Percentiles rank a stretch among this genome's conserved stretches.
Conservation (phyloP, 495 filamentous ascomycete genomes). For the Penicillium maclennaniae region DNA sequence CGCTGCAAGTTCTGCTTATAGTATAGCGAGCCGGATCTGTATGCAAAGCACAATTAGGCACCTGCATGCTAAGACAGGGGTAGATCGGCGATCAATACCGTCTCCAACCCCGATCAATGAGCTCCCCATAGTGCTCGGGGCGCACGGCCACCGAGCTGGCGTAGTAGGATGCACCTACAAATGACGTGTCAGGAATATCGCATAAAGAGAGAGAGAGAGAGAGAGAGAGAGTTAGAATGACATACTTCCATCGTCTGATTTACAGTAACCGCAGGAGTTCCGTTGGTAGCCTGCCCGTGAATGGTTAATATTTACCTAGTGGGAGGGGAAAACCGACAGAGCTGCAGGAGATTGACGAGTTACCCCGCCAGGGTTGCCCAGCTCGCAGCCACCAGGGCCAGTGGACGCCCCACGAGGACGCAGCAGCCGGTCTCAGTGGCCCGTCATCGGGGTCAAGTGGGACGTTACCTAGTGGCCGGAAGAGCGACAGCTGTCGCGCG, state of each 20-base stretch:
- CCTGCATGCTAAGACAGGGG: background rate
- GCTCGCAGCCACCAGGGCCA: constrained; percentile 24
- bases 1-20: constrained; percentile 83
- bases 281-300: constrained; percentile 44
- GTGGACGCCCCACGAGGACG: constrained; percentile 41
- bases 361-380: constrained; percentile 7
- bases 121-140: constrained; percentile 69
- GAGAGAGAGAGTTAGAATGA: constrained; percentile 11
- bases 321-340: constrained; percentile 1
- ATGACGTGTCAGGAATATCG: constrained; percentile 20
- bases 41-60: constrained; percentile 15
- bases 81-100: constrained; percentile 46
- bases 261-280: constrained; percentile 55
- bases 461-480: constrained; percentile 46
- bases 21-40: constrained; percentile 70
- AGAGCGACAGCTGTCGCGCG: constrained; percentile 45
- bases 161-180: constrained; percentile 79
- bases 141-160: constrained; percentile 63
- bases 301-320: constrained; percentile 10
- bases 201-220: background rate
- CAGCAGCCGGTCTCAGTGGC: constrained; percentile 35
- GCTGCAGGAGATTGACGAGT: constrained; percentile 5
- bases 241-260: constrained; percentile 50
- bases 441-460: constrained; percentile 22
- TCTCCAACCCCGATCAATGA: constrained; percentile 88